Base-by-base conservation (phyloP, 208 protist genomes). In the Angomonas deanei region DNA sequence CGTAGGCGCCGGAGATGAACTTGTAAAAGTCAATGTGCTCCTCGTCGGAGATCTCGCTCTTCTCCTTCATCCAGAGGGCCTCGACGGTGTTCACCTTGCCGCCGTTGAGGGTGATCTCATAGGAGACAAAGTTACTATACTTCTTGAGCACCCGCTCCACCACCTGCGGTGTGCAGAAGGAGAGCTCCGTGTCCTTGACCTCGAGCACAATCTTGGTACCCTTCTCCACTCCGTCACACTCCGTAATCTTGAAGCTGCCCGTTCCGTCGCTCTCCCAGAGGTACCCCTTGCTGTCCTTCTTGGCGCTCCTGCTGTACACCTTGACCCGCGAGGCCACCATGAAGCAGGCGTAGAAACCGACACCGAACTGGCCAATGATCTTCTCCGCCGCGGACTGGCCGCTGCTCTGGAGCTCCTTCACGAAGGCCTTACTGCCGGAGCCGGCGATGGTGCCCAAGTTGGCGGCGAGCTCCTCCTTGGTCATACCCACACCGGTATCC, bases 401-500 rank as follows among this genome's bases (percentile, higher is more conserved):
- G 39, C 72, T 81, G 64, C 60, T 87, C 76, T 94, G 86, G 42
- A 97, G 73, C 65, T 92, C 76, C 11, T 72, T 80, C 23, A 97
- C 85, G 74, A 97, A 97, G 0, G 84, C 86, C 75, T 95, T 97
- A n/a, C 79, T 87, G 48, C 92, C 88, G 24, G 85, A 93, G 36
- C 84, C 78, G 32, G 85, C 86, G 65, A 99, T 98, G 11, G 93
- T 98, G 60, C 97, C 97, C 17, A 99, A 89, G 74, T 99, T 98
- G 28, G 78, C 79, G 19, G 96, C 76, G 21, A 99, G 86, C 66
- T 99, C 97, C 60, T 98, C 96, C 28, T 82, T 76, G 8, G 86
- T 98, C 98, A 99, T 99, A 55, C 98, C 98, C 59, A 99, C 79
- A 66, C 98, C 98, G 5, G 91, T 96, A 74, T 99, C 97, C 27